Evolutionary conservation across 257 asterid species (phyloP), one percentile per base, ranked within the genome.

Genomic region (Gardenia jasminoides): DNA sequence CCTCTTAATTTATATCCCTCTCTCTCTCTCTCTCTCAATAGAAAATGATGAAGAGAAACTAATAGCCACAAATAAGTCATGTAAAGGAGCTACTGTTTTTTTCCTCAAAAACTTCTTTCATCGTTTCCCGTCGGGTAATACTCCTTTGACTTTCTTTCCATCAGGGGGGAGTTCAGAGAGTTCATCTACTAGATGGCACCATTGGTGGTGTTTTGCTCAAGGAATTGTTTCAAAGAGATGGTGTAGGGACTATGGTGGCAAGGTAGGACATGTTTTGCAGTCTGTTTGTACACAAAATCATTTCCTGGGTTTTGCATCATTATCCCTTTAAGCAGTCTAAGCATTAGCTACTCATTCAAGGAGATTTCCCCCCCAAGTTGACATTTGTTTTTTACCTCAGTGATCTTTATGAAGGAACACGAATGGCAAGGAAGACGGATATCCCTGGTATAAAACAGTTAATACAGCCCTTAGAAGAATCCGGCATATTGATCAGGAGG

Each of bases 151-250:
- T 52, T 68, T 36, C 13, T 78, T 75, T 78, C 75, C 81, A 78
- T 86, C 87, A 96, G 99, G 96, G 98, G 56, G 99, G 99, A 81
- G 97, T 95, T 77, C 90, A 93, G 83, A 89, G 99, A 82, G 99
- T 95, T 78, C 98, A 95, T 88, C 86, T 95, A 56, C 85, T 95
- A 87, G 98, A 95, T 91, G 98, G 99, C 56, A 95, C 94, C 52
- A 85, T 90, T 75, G 93, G 91, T 81, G 99, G 99, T 75, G 97
- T 95, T 80, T 74, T 95, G 84, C 85, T 95, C 68, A 91, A 90
- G 84, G 99, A 94, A 75, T 78, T 94, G 88, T 94, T 93, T 85
- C 98, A 90, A 84, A 93, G 99, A 88, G 97, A 88, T 65, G 97
- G 99, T 80, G 97, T 92, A 7, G 98, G 98, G 72, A 96, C 99